Percentiles rank a stretch among this genome's conserved stretches.
Evolutionary conservation across 768 basidiomycete genomes (phyloP).

Genomic region (Trametes cubensis): DNA sequence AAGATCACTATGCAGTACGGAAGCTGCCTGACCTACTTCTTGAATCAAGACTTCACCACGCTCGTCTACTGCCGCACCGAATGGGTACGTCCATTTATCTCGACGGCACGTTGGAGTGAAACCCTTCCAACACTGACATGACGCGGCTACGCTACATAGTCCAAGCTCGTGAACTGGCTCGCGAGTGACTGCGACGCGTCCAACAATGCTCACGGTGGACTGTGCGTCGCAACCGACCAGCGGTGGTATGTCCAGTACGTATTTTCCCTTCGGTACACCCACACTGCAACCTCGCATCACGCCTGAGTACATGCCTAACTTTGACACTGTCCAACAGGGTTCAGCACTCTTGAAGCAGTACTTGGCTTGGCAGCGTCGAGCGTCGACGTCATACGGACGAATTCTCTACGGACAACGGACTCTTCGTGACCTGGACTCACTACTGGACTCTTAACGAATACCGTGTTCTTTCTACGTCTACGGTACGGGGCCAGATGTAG

Average conservation of each 20-base stretch:
- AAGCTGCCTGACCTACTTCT: slow-evolving; percentile 50
- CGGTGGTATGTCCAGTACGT: slow-evolving; percentile 55
- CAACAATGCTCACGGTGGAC: slow-evolving; percentile 54
- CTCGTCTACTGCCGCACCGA: slow-evolving; percentile 50
- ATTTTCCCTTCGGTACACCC: background rate
- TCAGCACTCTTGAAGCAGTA: background rate
- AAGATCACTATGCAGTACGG: slow-evolving; percentile 44
- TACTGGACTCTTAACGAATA: no score
- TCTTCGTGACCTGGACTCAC: background rate
- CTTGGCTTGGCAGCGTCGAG: background rate
- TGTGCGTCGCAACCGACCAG: slow-evolving; percentile 50
- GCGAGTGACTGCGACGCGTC: slow-evolving; percentile 50
- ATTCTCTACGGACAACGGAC: background rate
- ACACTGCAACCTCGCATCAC: background rate
- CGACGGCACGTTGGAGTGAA: background rate
- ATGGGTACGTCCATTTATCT: slow-evolving; percentile 40
- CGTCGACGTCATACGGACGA: background rate
- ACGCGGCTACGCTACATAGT: slow-evolving; percentile 18
- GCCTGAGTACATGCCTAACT: background rate
- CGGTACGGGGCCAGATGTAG: no score
- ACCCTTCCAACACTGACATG: slow-evolving; percentile 30
- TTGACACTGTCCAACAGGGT: background rate
- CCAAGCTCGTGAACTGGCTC: slow-evolving; percentile 39
- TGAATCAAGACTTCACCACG: slow-evolving; percentile 46
- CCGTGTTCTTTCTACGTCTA: no score